Evolutionary conservation across 1,284 basidiomycete species (phyloP).

Genomic region (Sanghuangporus sanghuang): DNA sequence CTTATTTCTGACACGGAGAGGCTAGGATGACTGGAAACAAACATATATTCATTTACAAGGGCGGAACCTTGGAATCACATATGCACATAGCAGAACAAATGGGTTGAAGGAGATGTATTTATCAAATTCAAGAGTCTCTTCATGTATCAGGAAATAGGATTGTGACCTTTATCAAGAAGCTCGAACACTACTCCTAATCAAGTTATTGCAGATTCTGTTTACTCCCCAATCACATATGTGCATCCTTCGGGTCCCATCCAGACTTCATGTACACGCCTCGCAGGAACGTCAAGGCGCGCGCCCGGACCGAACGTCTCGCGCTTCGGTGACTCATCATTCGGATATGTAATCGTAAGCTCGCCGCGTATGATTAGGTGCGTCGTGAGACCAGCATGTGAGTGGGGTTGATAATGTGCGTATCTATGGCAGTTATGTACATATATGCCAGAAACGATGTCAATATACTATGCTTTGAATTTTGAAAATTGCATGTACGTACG

Average conservation of each 20-base stretch:
- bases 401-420: constrained; percentile 28
- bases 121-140: no score
- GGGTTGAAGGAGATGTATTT: no score
- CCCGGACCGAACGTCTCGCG: constrained; percentile 29
- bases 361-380: constrained; percentile 30
- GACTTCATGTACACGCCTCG: constrained; percentile 28
- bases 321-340: constrained; percentile 22
- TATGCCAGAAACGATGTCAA: neutral
- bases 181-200: neutral
- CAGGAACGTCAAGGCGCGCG: constrained; percentile 29
- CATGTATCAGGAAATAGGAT: no score
- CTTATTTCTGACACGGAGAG: neutral
- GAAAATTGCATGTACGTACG: constrained; percentile 23
- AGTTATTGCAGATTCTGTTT: neutral
- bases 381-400: constrained; percentile 26
- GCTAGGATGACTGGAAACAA: neutral
- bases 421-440: constrained; percentile 14
- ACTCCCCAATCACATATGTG: constrained; percentile 31
- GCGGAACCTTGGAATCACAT: neutral
- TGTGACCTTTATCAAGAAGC: neutral
- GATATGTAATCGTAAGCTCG: constrained; percentile 27
- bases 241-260: constrained; percentile 31
- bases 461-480: neutral
- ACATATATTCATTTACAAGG: neutral
- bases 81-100: no score